Percentiles rank a stretch among this genome's conserved stretches.
phyloP scores from a whole-genome alignment of 495 filamentous ascomycete genomes.

The Viridothelium virens region DNA sequence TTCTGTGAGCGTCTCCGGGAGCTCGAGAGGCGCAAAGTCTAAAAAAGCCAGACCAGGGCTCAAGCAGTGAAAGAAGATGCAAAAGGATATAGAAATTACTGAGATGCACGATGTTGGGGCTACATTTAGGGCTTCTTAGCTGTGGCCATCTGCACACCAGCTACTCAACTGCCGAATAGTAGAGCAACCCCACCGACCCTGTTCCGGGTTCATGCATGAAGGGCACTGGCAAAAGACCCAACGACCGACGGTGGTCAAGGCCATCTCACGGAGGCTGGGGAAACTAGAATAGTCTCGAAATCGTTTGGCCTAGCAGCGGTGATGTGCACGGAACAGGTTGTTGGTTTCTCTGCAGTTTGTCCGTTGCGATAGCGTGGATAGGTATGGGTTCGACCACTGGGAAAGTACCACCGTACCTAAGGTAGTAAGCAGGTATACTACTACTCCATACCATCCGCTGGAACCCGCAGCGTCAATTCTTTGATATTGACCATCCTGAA shows the following conservation, averaged over 20 bases:
- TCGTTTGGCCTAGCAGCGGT: background rate
- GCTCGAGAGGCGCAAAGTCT: background rate
- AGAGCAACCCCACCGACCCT: background rate
- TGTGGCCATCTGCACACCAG: background rate
- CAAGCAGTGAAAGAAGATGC: background rate
- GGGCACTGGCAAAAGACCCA: background rate
- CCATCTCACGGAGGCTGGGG: too few relatives aligned
- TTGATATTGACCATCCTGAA: too few relatives aligned
- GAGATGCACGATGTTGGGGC: background rate
- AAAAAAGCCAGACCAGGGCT: background rate
- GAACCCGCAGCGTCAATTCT: too few relatives aligned
- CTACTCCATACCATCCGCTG: too few relatives aligned
- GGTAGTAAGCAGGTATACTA: too few relatives aligned
- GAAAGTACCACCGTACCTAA: too few relatives aligned
- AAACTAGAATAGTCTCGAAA: background rate
- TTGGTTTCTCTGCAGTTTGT: background rate
- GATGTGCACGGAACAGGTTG: background rate
- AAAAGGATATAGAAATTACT: background rate
- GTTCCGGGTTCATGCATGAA: slow-evolving; percentile 1
- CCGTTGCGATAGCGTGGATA: background rate
- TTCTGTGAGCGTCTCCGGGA: background rate
- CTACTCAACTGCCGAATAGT: background rate
- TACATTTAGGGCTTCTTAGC: background rate
- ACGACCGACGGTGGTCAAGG: too few relatives aligned
- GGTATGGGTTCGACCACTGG: too few relatives aligned